A percentile compares a stretch with the other conserved stretches of the same genome.
Evolutionary conservation across 768 basidiomycete species (phyloP).

Genomic region (Lactarius sp.): DNA sequence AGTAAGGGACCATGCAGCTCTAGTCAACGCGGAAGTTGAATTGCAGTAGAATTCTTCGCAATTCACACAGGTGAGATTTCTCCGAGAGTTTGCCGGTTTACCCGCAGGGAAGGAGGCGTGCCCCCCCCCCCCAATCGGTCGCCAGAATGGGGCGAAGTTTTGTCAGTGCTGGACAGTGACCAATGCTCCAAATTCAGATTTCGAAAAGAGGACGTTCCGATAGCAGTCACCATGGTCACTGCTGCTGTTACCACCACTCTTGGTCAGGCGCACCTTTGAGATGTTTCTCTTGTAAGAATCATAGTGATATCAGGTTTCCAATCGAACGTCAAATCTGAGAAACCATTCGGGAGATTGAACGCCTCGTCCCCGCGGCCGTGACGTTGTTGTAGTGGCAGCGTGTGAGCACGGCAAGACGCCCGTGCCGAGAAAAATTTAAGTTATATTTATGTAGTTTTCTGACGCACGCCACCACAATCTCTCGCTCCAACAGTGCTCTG

Average conservation of each 20-base stretch:
- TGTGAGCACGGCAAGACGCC: background rate
- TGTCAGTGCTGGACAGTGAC: background rate
- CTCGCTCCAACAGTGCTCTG: background rate
- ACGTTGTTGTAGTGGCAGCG: background rate
- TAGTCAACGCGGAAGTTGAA: constrained; percentile 10
- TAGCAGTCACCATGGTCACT: background rate
- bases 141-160: background rate
- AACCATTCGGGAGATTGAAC: background rate
- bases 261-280: background rate
- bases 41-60: background rate
- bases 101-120: background rate
- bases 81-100: constrained; percentile 3
- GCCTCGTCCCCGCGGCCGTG: background rate
- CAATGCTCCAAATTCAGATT: background rate
- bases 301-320: background rate
- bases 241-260: background rate
- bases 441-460: too few relatives aligned
- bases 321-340: background rate
- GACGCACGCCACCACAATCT: background rate
- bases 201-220: background rate
- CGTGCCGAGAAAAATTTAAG: background rate
- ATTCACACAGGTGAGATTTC: background rate
- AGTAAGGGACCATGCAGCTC: background rate
- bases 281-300: background rate
- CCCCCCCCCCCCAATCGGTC: background rate